Conservation (phyloP, 2,329 filamentous ascomycete genomes). For the Sporothrix schenckii region DNA sequence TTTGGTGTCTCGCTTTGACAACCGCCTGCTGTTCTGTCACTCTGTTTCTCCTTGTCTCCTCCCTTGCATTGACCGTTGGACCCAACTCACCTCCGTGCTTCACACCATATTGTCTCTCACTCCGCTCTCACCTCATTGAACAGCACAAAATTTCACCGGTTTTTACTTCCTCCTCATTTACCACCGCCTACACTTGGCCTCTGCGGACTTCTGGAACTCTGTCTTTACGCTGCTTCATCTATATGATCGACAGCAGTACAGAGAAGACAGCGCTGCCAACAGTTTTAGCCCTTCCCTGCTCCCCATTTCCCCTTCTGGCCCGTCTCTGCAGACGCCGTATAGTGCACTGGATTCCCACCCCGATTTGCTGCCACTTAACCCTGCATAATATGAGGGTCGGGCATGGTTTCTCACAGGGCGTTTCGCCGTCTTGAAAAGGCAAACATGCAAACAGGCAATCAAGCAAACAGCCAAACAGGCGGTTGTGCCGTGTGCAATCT, state of each 20-base stretch:
- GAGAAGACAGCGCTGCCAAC: neutral
- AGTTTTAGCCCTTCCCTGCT: neutral
- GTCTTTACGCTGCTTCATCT: constrained; percentile 24
- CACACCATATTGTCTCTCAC: constrained; percentile 3
- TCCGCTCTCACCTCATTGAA: constrained; percentile 20
- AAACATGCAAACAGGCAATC: constrained; percentile 20
- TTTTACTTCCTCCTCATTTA: neutral
- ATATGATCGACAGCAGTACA: constrained; percentile 18
- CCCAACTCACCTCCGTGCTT: constrained; percentile 9
- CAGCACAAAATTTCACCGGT: neutral
- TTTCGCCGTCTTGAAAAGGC: neutral
- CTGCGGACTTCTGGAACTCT: neutral
- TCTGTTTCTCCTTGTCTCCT: constrained; percentile 2
- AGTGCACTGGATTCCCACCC: constrained; percentile 9
- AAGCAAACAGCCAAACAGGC: constrained; percentile 17
- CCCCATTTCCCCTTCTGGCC: neutral
- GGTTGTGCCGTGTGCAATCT: constrained; percentile 26
- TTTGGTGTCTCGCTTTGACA: neutral
- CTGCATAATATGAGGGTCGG: neutral
- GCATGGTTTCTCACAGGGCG: constrained; percentile 7
- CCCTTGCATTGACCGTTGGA: constrained; percentile 24
- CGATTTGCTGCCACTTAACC: constrained; percentile 26
- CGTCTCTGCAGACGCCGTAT: constrained; percentile 17
- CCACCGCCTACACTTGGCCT: neutral
- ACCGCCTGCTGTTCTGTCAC: neutral